Conservation (phyloP, 805 yeast species). For the Phaffomyces opuntiae region DNA sequence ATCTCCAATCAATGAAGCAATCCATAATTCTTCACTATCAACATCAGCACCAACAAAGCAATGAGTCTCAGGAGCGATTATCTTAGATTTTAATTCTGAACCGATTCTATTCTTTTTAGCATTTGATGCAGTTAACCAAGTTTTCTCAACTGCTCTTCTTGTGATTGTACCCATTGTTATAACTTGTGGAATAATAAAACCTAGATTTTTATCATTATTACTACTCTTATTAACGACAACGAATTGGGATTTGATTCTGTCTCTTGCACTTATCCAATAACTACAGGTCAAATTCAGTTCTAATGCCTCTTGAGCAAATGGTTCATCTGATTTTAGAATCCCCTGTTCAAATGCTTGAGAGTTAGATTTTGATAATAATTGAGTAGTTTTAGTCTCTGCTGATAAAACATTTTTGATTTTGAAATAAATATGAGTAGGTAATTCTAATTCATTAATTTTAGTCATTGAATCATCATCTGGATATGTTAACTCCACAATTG, state of each 20-base stretch:
- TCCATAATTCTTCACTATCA: slow-evolving; percentile 97
- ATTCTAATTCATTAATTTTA: slow-evolving; percentile 1
- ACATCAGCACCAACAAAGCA: slow-evolving; percentile 97
- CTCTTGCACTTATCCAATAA: slow-evolving; percentile 90
- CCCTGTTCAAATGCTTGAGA: slow-evolving; percentile 67
- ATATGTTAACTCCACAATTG: slow-evolving; percentile 9
- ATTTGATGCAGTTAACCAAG: slow-evolving; percentile 97
- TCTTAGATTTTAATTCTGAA: slow-evolving; percentile 83
- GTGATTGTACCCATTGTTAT: slow-evolving; percentile 96
- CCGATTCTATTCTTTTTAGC: slow-evolving; percentile 84
- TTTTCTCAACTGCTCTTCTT: slow-evolving; percentile 91
- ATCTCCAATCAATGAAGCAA: slow-evolving; percentile 92
- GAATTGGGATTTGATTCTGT: slow-evolving; percentile 77
- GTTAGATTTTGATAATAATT: slow-evolving; percentile 72
- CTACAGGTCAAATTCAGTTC: slow-evolving; percentile 73
- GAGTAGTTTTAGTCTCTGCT: slow-evolving; percentile 61
- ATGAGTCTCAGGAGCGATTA: slow-evolving; percentile 84
- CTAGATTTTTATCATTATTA: slow-evolving; percentile 14
- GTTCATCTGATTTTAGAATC: slow-evolving; percentile 59
- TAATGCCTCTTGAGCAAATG: slow-evolving; percentile 70
- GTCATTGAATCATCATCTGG: slow-evolving; percentile 4
- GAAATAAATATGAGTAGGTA: slow-evolving; percentile 33
- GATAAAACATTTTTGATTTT: slow-evolving; percentile 90
- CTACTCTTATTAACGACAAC: slow-evolving; percentile 39
- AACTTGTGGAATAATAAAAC: slow-evolving; percentile 70